These are phyloP conservation scores for Raphanus hybrid DNA, from an alignment of 441 rosid species.

Conservation along the genomic window DNA sequence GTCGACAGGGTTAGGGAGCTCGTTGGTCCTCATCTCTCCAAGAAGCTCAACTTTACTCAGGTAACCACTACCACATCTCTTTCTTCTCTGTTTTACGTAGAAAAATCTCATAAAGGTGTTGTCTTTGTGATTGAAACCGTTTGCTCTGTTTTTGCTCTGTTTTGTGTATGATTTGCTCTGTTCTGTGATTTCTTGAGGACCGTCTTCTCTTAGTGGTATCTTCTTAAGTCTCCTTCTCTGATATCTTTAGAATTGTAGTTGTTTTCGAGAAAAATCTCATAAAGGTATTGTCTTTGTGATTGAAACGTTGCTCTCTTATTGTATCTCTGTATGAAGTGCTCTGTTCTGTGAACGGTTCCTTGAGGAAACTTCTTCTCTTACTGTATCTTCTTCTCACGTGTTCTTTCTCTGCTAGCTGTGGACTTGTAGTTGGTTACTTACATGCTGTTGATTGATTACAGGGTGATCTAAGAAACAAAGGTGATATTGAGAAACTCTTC, in stretches of 20 bases:
- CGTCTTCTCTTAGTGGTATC: too few species aligned
- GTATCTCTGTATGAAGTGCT: neutral
- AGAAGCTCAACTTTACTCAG: constrained; percentile 58
- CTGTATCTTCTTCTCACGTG: neutral
- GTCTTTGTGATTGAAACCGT: too few species aligned
- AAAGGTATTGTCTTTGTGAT: too few species aligned
- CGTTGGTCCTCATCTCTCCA: constrained; percentile 67
- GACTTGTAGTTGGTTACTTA: neutral
- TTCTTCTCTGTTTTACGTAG: too few species aligned
- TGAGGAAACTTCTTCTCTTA: neutral
- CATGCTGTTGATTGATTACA: constrained; percentile 26
- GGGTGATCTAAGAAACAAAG: constrained; percentile 79
- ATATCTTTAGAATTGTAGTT: too few species aligned
- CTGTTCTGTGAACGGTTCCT: neutral
- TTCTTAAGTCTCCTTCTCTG: too few species aligned
- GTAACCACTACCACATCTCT: constrained; percentile 35
- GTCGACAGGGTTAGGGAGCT: constrained; percentile 61
- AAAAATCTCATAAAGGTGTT: too few species aligned
- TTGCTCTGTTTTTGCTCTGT: neutral
- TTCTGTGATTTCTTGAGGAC: too few species aligned
- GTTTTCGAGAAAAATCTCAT: too few species aligned
- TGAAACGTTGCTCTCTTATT: neutral
- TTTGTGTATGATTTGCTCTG: neutral
- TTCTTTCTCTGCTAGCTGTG: neutral
- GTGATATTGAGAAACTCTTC: constrained; percentile 63